Evolutionary conservation across 768 basidiomycete genomes (phyloP).

Genomic region (Russula olivacea): DNA sequence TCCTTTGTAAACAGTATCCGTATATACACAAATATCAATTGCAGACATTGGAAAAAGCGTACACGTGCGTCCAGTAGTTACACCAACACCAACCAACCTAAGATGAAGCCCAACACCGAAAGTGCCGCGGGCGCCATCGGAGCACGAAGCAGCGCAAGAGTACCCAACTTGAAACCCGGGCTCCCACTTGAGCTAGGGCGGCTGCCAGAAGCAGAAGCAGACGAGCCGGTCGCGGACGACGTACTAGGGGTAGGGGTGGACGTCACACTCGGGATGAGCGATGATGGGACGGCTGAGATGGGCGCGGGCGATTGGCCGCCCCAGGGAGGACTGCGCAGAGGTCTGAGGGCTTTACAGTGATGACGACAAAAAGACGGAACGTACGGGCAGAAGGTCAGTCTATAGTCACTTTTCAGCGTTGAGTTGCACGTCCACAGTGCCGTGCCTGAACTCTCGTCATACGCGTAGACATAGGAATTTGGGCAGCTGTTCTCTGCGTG

Average conservation of each 20-base stretch:
- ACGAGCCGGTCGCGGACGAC: no score
- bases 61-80: neutral
- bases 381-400: constrained; percentile 32
- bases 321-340: neutral
- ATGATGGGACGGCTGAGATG: constrained; percentile 14
- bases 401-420: constrained; percentile 28
- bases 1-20: neutral
- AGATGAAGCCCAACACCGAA: neutral
- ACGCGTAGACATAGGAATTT: constrained; percentile 49
- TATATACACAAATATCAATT: neutral
- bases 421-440: constrained; percentile 51
- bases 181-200: neutral
- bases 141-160: neutral
- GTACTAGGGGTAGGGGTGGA: neutral
- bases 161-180: neutral
- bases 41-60: neutral
- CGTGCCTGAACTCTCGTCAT: constrained; percentile 46
- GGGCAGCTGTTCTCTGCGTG: constrained; percentile 38
- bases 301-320: constrained; percentile 5
- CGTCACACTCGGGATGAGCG: constrained; percentile 10
- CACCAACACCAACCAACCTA: neutral
- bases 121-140: neutral
- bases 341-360: neutral
- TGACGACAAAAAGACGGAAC: neutral
- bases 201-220: neutral